phyloP scores from a whole-genome alignment of 2,329 filamentous ascomycete genomes.

The Septoria linicola region DNA sequence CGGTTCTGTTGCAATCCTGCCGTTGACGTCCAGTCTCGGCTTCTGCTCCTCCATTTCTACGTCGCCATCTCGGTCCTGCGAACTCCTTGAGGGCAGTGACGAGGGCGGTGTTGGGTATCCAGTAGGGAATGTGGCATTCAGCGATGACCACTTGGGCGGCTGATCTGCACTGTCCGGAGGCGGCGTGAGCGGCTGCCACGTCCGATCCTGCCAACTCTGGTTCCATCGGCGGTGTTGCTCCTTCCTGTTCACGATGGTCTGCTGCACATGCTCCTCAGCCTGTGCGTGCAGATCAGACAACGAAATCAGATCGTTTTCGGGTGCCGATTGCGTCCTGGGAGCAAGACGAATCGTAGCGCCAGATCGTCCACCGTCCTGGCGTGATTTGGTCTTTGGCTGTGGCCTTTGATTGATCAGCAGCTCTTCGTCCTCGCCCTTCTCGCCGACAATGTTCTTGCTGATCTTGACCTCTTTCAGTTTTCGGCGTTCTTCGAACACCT shows the following conservation, averaged over 20 bases:
- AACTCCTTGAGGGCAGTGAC: constrained; percentile 45
- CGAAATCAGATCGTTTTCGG: constrained; percentile 75
- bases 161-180: constrained; percentile 56
- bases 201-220: constrained; percentile 82
- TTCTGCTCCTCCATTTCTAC: constrained; percentile 39
- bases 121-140: constrained; percentile 28
- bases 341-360: constrained; percentile 45
- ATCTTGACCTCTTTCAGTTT: constrained; percentile 85
- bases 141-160: constrained; percentile 33
- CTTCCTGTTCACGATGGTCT: constrained; percentile 82
- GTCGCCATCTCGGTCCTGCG: constrained; percentile 40
- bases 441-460: constrained; percentile 73
- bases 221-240: constrained; percentile 92
- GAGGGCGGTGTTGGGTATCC: constrained; percentile 49
- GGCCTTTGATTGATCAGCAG: constrained; percentile 84
- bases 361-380: constrained; percentile 60
- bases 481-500: constrained; percentile 78
- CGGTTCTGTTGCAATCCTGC: constrained; percentile 26
- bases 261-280: constrained; percentile 75
- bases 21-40: constrained; percentile 24
- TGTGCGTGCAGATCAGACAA: constrained; percentile 76
- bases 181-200: constrained; percentile 78
- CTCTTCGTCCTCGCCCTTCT: constrained; percentile 90
- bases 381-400: constrained; percentile 54
- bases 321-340: constrained; percentile 58